Base-by-base conservation (phyloP, 1,284 basidiomycete species). In the Thelephora terrestris region DNA sequence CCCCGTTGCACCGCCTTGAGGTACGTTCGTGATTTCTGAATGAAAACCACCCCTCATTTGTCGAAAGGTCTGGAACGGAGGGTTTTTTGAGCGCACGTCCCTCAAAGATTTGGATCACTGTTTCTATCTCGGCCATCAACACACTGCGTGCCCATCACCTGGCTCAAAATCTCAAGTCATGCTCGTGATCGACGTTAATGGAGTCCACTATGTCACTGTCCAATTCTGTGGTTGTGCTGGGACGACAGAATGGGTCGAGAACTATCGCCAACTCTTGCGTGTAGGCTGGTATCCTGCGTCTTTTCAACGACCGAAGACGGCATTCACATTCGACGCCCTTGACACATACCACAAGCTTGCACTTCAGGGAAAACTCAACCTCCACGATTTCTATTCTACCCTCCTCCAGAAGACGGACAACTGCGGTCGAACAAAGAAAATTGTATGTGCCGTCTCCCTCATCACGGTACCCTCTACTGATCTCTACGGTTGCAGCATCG, bases 231-330 rank as follows among this genome's bases (percentile, higher is more conserved):
- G 34, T 7, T 60, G 59, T 39, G 35, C 21, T 32, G 52, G n/a
- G n/a, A n/a, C n/a, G n/a, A n/a, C n/a, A n/a, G n/a, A n/a, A n/a
- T n/a, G n/a, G n/a, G n/a, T n/a, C n/a, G 48, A 1, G 23, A 10
- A 49, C 9, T 54, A 44, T 45, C 20, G 10, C 0, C 64, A 67
- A 44, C 51, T 67, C 1, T 51, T 66, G 37, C 50, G 50, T 0
- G 38, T 49, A 1, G 32, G 58, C 7, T 52, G 66, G 27, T 67
- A 60, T 35, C 65, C 64, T 14, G 61, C 60, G 0, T 65, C 65
- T 0, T 46, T 57, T 1, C 45, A 51, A 2, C 45, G 52, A 14
- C 59, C 63, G 0, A 46, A 53, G 16, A 64, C 59, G 1, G 60
- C 55, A 0, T 60, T 61, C 39, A 62, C 62, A 0, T 60, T 65